Percentiles rank a stretch among this genome's conserved stretches.
Conservation (phyloP, 768 basidiomycete species). For the Mrakia gelida region DNA sequence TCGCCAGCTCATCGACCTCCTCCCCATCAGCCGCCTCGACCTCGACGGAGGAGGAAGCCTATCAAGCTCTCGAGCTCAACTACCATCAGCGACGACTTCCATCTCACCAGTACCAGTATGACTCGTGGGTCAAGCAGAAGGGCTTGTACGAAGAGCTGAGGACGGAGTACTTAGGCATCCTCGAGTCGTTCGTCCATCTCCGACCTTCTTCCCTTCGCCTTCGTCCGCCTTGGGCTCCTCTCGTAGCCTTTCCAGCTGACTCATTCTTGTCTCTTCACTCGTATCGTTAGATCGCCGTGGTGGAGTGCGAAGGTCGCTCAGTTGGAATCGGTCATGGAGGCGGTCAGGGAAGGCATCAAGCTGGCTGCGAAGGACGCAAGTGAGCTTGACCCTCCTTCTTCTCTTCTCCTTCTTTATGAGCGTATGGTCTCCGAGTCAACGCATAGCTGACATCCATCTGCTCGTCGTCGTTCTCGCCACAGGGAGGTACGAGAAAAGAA, state of each 20-base stretch:
- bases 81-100: background rate
- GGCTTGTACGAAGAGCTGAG: background rate
- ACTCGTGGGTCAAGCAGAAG: background rate
- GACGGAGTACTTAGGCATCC: background rate
- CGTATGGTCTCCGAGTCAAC: background rate
- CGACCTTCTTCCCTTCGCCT: background rate
- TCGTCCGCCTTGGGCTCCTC: background rate
- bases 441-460: background rate
- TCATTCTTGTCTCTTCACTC: background rate
- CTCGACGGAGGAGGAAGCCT: background rate
- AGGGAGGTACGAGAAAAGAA: background rate
- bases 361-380: background rate
- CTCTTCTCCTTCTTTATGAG: background rate
- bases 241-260: background rate
- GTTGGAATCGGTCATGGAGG: background rate
- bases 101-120: background rate
- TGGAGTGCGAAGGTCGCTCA: background rate
- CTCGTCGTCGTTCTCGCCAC: background rate
- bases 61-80: conserved; percentile 1
- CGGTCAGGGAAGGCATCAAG: background rate
- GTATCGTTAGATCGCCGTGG: background rate
- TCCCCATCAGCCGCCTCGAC: background rate
- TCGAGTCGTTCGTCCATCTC: background rate
- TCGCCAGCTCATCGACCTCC: background rate
- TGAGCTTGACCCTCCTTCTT: background rate